Base-by-base conservation (phyloP, 352 stramenopile genomes). In the Phytophthora syringae region DNA sequence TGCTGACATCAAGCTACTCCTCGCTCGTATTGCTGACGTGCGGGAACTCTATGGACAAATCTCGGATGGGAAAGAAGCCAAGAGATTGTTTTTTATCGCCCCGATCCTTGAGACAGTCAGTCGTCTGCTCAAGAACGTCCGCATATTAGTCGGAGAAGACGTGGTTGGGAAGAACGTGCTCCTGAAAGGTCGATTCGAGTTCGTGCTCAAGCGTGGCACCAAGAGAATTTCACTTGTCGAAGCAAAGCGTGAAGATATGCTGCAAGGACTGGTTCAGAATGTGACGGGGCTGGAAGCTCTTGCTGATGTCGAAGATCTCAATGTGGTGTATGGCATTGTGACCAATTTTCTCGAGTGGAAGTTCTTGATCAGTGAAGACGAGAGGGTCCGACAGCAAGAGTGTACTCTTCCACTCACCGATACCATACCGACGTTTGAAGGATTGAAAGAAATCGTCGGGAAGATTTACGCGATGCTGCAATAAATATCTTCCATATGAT, bases 151-250 rank as follows among this genome's bases (percentile, higher is more conserved):
- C 30, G 60, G 57, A 62, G 60, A 68, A 48, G 34, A 52, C 39
- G 44, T 74, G 43, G 43, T 56, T 51, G 67, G 60, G 22, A 71
- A 57, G 61, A 59, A 63, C 55, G 55, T 75, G 34, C 60, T 56
- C 45, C 24, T 71, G 39, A 42, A 75, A 21, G 55, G 67, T 67
- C 55, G 55, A 50, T 75, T 75, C 56, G 67, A 70, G 60, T 75
- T 76, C 37, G 67, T 76, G 50, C 55, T 76, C 34, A 71, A 70
- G 56, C 67, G 55, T 57, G 61, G 61, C 48, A 52, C 25, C 30
- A 76, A 72, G 45, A 60, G 45, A 55, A 60, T 76, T 64, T 64
- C 51, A 43, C 56, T 76, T 62, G 47, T 71, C 52, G 25, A 64
- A 60, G 61, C 52, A 58, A 71, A 76, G 60, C 50, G 52, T 44